A percentile compares a stretch with the other conserved stretches of the same genome.
Conservation (phyloP, 176 grass and related monocot genomes). For the Typha latifolia region DNA sequence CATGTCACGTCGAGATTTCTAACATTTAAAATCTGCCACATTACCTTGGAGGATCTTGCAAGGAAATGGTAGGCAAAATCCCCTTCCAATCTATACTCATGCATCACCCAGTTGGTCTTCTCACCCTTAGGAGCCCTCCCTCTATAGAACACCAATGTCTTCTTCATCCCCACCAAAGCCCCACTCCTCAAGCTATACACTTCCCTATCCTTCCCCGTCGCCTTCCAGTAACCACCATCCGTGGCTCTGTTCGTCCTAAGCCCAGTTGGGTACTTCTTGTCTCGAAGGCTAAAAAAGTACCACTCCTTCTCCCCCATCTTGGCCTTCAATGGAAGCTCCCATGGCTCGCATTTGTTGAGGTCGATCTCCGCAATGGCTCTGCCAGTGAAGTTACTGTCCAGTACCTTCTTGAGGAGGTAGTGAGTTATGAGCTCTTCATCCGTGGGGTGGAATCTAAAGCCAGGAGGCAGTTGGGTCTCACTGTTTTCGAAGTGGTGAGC, state of each 20-base stretch:
- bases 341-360: conserved; percentile 88
- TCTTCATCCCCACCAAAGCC: conserved; percentile 86
- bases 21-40: neutral
- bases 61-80: conserved; percentile 58
- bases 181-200: conserved; percentile 40
- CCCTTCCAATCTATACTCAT: conserved; percentile 82
- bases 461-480: conserved; percentile 54
- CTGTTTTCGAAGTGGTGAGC: conserved; percentile 8
- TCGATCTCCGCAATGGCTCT: conserved; percentile 87
- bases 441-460: conserved; percentile 90
- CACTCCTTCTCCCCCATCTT: conserved; percentile 87
- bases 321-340: conserved; percentile 86
- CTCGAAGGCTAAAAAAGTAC: conserved; percentile 94
- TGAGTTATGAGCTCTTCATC: conserved; percentile 91
- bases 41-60: conserved; percentile 49
- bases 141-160: conserved; percentile 92
- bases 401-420: conserved; percentile 82
- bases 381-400: conserved; percentile 52
- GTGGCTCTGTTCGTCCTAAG: conserved; percentile 92
- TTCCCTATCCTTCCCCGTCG: conserved; percentile 94
- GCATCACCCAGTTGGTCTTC: conserved; percentile 96
- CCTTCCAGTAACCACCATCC: conserved; percentile 83
- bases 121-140: conserved; percentile 75
- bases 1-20: no score
- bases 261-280: conserved; percentile 94